Conservation (phyloP, 23 red algal genomes). For the Gracilariopsis chorda region DNA sequence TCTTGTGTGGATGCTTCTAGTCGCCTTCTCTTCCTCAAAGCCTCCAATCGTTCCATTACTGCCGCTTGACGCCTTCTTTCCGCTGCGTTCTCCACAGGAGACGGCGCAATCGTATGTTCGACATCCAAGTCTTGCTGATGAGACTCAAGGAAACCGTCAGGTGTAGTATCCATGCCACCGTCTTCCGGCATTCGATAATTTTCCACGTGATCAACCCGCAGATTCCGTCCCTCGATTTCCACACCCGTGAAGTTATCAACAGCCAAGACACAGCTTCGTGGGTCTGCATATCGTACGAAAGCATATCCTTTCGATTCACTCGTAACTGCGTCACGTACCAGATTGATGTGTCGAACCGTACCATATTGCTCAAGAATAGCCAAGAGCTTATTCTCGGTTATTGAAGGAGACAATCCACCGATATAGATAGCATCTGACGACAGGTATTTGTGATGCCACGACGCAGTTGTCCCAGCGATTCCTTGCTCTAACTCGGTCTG, state of each 20-base stretch:
- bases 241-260: slow-evolving; percentile 87
- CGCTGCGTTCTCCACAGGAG: neutral
- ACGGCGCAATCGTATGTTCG: neutral
- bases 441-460: slow-evolving; percentile 79
- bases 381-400: slow-evolving; percentile 72
- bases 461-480: slow-evolving; percentile 59
- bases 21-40: neutral
- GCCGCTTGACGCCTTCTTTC: slow-evolving; percentile 12
- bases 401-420: slow-evolving; percentile 49
- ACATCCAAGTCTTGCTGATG: neutral
- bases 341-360: slow-evolving; percentile 45
- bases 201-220: slow-evolving; percentile 81
- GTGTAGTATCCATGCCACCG: slow-evolving; percentile 15
- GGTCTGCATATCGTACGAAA: slow-evolving; percentile 78
- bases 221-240: slow-evolving; percentile 43
- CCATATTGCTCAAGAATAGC: slow-evolving; percentile 88
- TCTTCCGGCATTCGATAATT: slow-evolving; percentile 60
- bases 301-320: slow-evolving; percentile 65
- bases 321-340: slow-evolving; percentile 73
- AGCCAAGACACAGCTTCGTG: slow-evolving; percentile 76
- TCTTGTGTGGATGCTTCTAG: neutral
- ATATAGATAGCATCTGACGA: slow-evolving; percentile 65
- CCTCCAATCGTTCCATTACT: slow-evolving; percentile 5
- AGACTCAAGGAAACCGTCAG: neutral
- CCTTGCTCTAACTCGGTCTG: slow-evolving; percentile 51